These are phyloP conservation scores for Rachicladosporium sp. DNA, from an alignment of 2,329 filamentous ascomycete species.

Conservation along the genomic window DNA sequence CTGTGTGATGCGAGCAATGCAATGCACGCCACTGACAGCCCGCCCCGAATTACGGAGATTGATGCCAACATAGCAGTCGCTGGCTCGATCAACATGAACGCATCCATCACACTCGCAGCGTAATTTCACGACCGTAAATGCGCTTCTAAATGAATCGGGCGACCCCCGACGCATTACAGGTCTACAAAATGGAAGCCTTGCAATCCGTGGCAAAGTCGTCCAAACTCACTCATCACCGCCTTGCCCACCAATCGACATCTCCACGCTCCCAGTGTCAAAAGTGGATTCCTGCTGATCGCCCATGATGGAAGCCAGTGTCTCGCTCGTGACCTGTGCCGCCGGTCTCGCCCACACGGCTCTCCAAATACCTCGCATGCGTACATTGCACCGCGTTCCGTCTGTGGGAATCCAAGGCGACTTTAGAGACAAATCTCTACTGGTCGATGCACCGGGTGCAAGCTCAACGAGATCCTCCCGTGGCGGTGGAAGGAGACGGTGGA, in stretches of 20 bases:
- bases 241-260: slow-evolving; percentile 4
- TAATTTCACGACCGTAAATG: too few species aligned
- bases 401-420: slow-evolving; percentile 11
- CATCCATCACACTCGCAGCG: too few species aligned
- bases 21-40: too few species aligned
- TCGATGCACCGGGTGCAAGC: slow-evolving; percentile 21
- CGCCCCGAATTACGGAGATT: too few species aligned
- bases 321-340: slow-evolving; percentile 8
- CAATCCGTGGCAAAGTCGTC: too few species aligned
- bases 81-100: too few species aligned
- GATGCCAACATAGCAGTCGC: too few species aligned
- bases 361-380: slow-evolving; percentile 23
- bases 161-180: too few species aligned
- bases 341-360: slow-evolving; percentile 23
- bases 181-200: too few species aligned
- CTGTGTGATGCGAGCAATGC: too few species aligned
- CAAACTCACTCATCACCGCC: too few species aligned
- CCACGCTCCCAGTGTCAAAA: slow-evolving; percentile 7
- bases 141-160: too few species aligned
- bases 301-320: slow-evolving; percentile 11
- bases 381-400: slow-evolving; percentile 23
- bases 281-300: slow-evolving; percentile 7
- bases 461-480: slow-evolving; percentile 23
- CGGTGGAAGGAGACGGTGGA: slow-evolving; percentile 28
- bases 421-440: slow-evolving; percentile 22